phyloP scores from a whole-genome alignment of 192 early-diverging fungal genomes.

The Backusella luteola region DNA sequence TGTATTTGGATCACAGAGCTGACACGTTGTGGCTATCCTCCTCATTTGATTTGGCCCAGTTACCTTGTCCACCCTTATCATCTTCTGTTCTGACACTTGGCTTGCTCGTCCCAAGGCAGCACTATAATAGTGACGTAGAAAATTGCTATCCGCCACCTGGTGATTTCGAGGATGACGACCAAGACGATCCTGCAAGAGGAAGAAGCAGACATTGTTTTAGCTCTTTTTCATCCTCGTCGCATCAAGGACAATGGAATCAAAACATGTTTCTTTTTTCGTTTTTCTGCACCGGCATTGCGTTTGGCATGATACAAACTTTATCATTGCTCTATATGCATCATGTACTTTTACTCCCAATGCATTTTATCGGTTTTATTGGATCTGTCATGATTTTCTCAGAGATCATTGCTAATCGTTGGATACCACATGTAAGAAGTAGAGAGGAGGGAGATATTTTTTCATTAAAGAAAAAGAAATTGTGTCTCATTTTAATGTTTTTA shows the following conservation, averaged over 20 bases:
- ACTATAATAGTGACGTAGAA: neutral
- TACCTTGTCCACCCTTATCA: neutral
- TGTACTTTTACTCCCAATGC: neutral
- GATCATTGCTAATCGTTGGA: neutral
- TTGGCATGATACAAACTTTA: constrained; percentile 4
- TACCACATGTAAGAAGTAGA: neutral
- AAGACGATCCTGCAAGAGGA: neutral
- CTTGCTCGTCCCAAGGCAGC: neutral
- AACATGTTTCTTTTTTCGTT: neutral
- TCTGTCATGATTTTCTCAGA: neutral
- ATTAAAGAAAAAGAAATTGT: neutral
- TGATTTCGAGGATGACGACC: neutral
- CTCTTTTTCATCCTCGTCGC: neutral
- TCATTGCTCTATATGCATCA: neutral
- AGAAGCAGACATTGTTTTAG: neutral
- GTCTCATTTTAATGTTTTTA: neutral
- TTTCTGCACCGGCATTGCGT: neutral
- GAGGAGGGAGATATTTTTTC: neutral
- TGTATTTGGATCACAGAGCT: neutral
- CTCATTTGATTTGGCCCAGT: neutral
- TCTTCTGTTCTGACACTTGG: neutral
- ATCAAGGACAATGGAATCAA: neutral
- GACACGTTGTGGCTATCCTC: neutral
- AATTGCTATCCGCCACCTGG: neutral
- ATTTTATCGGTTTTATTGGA: neutral